phyloP scores from a whole-genome alignment of 108 stramenopile genomes.

The Cylindrotheca closterium region DNA sequence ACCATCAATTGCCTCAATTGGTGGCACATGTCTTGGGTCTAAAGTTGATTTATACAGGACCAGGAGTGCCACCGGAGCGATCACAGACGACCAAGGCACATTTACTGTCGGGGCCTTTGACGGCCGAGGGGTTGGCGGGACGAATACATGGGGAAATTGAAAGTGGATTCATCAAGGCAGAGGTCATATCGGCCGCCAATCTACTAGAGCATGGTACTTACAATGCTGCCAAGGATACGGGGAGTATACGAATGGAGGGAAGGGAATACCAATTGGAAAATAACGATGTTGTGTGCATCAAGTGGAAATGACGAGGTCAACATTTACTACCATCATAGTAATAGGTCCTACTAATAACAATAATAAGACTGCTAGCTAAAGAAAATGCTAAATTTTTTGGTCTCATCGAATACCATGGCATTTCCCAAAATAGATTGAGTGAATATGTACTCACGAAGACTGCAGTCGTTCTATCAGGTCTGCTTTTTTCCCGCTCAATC shows the following conservation, averaged over 20 bases:
- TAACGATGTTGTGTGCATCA: slow-evolving; percentile 89
- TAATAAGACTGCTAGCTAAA: too few relatives aligned
- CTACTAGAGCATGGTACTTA: slow-evolving; percentile 50
- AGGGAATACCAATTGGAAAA: slow-evolving; percentile 80
- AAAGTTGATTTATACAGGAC: slow-evolving; percentile 56
- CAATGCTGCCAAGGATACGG: slow-evolving; percentile 76
- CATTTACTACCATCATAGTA: too few relatives aligned
- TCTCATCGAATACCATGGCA: too few relatives aligned
- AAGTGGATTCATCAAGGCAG: slow-evolving; percentile 90
- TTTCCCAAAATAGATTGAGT: too few relatives aligned
- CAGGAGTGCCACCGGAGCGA: slow-evolving; percentile 60
- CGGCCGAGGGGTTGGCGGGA: slow-evolving; percentile 50
- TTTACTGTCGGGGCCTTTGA: slow-evolving; percentile 34
- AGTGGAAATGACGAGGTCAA: slow-evolving; percentile 53
- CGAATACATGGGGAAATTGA: slow-evolving; percentile 91
- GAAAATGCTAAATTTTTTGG: too few relatives aligned
- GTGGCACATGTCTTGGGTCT: slow-evolving; percentile 48
- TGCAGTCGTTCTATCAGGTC: slow-evolving; percentile 43
- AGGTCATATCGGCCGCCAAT: slow-evolving; percentile 46
- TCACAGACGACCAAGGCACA: slow-evolving; percentile 66
- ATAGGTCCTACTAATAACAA: too few relatives aligned
- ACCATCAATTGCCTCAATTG: slow-evolving; percentile 38
- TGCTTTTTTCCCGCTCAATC: slow-evolving; percentile 46
- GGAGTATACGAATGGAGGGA: slow-evolving; percentile 79
- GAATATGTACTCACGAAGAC: background rate